Conservation (phyloP, 768 basidiomycete species). For the Amanita polypyramis region DNA sequence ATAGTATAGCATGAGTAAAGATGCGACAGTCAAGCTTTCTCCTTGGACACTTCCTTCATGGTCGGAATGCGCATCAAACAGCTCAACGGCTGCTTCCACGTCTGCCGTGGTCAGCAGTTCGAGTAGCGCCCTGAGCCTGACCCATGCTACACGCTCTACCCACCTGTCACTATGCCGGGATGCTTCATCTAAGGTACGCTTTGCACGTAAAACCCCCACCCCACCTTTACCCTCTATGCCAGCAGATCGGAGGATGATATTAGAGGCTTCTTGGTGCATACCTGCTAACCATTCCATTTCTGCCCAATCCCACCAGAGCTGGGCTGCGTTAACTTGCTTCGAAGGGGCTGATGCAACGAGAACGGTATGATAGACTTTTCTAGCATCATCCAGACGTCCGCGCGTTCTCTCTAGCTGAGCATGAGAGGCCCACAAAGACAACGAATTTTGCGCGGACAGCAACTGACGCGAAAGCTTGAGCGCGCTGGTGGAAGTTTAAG, state of each 20-base stretch:
- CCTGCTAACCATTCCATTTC: constrained; percentile 74
- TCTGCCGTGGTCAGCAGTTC: constrained; percentile 45
- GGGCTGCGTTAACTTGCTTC: constrained; percentile 25
- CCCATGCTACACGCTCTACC: constrained; percentile 58
- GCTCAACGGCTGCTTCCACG: constrained; percentile 24
- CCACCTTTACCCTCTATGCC: constrained; percentile 42
- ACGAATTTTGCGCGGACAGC: constrained; percentile 49
- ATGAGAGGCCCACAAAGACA: constrained; percentile 66
- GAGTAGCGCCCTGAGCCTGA: constrained; percentile 52
- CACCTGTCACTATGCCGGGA: constrained; percentile 21
- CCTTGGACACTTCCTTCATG: constrained; percentile 20
- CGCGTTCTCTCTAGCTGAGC: constrained; percentile 63
- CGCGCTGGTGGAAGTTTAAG: constrained; percentile 32
- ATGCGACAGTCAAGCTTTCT: constrained; percentile 49
- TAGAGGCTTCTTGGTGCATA: constrained; percentile 35
- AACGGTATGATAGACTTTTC: constrained; percentile 68
- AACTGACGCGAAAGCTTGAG: constrained; percentile 57
- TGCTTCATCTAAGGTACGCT: constrained; percentile 48
- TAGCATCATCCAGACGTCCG: constrained; percentile 53
- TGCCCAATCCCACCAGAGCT: constrained; percentile 77
- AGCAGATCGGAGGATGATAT: constrained; percentile 44
- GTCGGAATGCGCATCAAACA: constrained; percentile 29
- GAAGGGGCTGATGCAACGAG: constrained; percentile 32
- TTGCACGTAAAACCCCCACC: constrained; percentile 50
- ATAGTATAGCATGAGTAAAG: constrained; percentile 51